Conservation (phyloP, 1,139 yeast genomes). For the Suhomyces panamericanus region DNA sequence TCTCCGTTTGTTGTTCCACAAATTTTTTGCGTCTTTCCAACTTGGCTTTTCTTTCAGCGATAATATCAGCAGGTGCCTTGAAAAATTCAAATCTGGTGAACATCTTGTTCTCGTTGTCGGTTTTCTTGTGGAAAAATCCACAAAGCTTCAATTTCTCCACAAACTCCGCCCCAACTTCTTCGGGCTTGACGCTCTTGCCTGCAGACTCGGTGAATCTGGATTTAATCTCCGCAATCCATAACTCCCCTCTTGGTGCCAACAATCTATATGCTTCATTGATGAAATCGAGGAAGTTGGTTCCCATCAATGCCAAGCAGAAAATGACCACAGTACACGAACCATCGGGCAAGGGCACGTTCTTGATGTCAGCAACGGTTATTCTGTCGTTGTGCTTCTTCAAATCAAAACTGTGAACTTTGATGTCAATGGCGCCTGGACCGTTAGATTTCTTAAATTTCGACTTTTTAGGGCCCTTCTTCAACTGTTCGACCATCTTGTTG, state of each 20-base stretch:
- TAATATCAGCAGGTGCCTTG: conserved; percentile 74
- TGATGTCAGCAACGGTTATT: conserved; percentile 93
- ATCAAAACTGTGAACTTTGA: conserved; percentile 86
- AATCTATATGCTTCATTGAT: conserved; percentile 86
- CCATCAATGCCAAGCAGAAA: conserved; percentile 94
- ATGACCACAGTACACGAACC: conserved; percentile 80
- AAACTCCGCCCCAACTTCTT: conserved; percentile 67
- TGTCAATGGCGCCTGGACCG: conserved; percentile 37
- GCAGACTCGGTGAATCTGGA: conserved; percentile 71
- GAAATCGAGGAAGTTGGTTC: conserved; percentile 91
- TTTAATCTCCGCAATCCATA: conserved; percentile 97
- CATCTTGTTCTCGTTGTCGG: conserved; percentile 90
- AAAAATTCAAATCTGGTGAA: conserved; percentile 91
- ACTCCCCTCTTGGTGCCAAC: conserved; percentile 85
- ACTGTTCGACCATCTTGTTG: conserved; percentile 46
- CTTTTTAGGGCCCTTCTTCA: conserved; percentile 28
- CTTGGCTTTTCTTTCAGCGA: conserved; percentile 64
- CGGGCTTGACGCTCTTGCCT: conserved; percentile 25
- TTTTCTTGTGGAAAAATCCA: conserved; percentile 85
- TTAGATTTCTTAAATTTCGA: conserved; percentile 27
- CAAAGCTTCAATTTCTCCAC: conserved; percentile 70
- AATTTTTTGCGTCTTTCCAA: conserved; percentile 67
- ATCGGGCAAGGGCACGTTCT: conserved; percentile 80
- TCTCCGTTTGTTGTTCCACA: conserved; percentile 65
- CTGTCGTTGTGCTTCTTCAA: conserved; percentile 81